These are phyloP conservation scores for Cladosporium halotolerans DNA, from an alignment of 2,329 filamentous ascomycete species.

Conservation along the genomic window DNA sequence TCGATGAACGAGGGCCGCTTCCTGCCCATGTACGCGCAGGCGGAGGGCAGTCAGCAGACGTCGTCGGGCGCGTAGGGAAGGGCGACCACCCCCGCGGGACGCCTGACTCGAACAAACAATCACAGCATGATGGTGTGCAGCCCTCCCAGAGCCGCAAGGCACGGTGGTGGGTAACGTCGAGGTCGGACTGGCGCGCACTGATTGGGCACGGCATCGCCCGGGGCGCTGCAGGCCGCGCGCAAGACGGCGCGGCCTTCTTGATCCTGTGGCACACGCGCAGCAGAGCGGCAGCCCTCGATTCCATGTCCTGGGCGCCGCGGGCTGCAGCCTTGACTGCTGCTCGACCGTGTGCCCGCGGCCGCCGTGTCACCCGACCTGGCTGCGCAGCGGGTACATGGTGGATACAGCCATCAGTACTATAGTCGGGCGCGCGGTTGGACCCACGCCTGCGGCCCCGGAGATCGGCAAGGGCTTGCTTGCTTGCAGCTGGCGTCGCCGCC, in stretches of 20 bases:
- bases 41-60: conserved; percentile 28
- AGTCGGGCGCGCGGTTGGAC: too few relatives aligned
- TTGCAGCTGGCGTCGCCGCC: background rate
- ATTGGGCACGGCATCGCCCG: conserved; percentile 5
- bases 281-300: background rate
- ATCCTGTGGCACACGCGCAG: conserved; percentile 8
- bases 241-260: background rate
- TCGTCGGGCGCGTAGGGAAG: conserved; percentile 16
- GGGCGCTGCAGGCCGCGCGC: conserved; percentile 4
- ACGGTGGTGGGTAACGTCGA: conserved; percentile 2
- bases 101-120: conserved; percentile 12
- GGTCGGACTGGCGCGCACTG: background rate
- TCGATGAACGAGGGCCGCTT: conserved; percentile 27
- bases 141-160: conserved; percentile 8
- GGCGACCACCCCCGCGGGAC: background rate
- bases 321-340: background rate
- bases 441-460: conserved; percentile 3
- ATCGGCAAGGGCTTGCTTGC: conserved; percentile 7
- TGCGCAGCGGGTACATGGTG: background rate
- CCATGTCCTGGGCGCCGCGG: too few relatives aligned
- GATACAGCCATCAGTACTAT: too few relatives aligned
- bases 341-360: conserved; percentile 5
- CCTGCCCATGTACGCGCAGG: conserved; percentile 31
- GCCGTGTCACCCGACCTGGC: conserved; percentile 9
- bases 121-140: conserved; percentile 7